phyloP scores from a whole-genome alignment of 192 early-diverging fungal genomes.

The Jimgerdemannia flammicorona region DNA sequence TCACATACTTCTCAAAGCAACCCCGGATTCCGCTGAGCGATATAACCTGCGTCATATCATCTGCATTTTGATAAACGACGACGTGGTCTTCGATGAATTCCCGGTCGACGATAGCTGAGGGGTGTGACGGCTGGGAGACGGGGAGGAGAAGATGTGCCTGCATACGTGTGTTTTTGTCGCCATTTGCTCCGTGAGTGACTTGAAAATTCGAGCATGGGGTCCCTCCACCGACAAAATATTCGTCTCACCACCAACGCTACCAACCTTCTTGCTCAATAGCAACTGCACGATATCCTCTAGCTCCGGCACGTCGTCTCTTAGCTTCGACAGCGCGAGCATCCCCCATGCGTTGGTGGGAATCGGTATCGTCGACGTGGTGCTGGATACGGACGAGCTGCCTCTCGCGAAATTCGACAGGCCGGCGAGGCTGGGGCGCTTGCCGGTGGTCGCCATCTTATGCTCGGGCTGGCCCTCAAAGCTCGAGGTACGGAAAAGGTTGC shows the following conservation, averaged over 20 bases:
- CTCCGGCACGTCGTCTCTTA: slow-evolving; percentile 14
- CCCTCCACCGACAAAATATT: not conserved
- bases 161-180: not conserved
- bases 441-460: not conserved
- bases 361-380: slow-evolving; percentile 17
- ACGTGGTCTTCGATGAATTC: slow-evolving; percentile 33
- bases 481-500: not conserved
- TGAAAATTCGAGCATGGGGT: too few relatives aligned
- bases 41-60: slow-evolving; percentile 14
- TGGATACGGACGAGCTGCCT: not conserved
- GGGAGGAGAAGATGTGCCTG: slow-evolving; percentile 23
- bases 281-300: slow-evolving; percentile 23
- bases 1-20: slow-evolving; percentile 24
- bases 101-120: slow-evolving; percentile 25
- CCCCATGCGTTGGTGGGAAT: slow-evolving; percentile 32
- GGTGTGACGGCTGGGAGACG: slow-evolving; percentile 22
- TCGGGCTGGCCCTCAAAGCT: not conserved
- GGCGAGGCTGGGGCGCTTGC: slow-evolving; percentile 9
- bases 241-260: not conserved
- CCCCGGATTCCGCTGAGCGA: slow-evolving; percentile 30
- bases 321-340: slow-evolving; percentile 21
- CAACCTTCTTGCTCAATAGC: slow-evolving; percentile 10
- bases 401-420: slow-evolving; percentile 11
- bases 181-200: too few relatives aligned
- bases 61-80: slow-evolving; percentile 13